phyloP scores from a whole-genome alignment of 345 rosid species.

The Odontarrhena argentea region DNA sequence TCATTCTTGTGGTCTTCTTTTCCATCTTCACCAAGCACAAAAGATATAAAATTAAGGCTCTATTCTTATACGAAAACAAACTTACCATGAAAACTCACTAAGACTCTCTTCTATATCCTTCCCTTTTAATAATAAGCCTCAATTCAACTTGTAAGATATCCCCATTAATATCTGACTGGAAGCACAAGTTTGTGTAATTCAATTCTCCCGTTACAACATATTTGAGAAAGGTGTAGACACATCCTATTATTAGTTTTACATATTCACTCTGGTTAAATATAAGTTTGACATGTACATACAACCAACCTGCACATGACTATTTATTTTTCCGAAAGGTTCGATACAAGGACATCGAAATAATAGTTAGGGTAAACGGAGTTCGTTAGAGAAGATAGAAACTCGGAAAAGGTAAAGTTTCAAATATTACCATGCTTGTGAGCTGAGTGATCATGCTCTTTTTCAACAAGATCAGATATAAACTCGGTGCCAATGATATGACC shows the following conservation, averaged over 20 bases:
- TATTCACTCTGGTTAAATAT: conserved; percentile 12
- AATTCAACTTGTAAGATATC: conserved; percentile 5
- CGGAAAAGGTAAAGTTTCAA: conserved; percentile 11
- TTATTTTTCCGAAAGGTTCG: conserved; percentile 6
- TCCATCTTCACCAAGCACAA: conserved; percentile 53
- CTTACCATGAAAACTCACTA: conserved; percentile 22
- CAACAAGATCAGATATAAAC: conserved; percentile 90
- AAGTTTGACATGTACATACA: conserved; percentile 1
- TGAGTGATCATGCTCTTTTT: conserved; percentile 65
- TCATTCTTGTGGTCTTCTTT: conserved; percentile 68
- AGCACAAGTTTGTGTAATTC: not conserved
- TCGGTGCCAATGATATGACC: conserved; percentile 95
- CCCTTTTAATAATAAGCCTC: conserved; percentile 2
- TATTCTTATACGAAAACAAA: conserved; percentile 5
- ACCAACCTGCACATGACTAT: conserved; percentile 21
- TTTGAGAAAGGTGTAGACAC: not conserved
- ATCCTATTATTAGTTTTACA: not conserved
- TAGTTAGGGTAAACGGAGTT: not conserved
- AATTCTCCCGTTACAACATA: conserved; percentile 2
- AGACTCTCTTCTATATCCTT: conserved; percentile 1
- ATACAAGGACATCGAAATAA: not conserved
- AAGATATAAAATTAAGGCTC: conserved; percentile 1
- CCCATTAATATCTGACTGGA: not conserved
- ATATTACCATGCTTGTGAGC: conserved; percentile 74
- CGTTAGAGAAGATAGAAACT: not conserved